Conservation (phyloP, 176 grass and related monocot species). For the Lolium perenne region DNA sequence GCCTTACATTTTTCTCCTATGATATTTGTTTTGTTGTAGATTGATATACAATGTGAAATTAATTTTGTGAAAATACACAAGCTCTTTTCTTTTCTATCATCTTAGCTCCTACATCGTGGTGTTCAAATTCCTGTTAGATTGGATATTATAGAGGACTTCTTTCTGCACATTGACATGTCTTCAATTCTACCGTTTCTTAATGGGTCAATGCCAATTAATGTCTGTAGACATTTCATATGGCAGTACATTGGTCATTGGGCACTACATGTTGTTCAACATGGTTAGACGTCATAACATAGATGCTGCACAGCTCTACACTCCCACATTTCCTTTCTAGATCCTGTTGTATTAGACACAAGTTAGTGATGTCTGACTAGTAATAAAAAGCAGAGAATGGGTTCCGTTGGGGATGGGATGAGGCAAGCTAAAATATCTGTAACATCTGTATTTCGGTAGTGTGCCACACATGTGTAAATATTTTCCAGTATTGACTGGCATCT, state of each 20-base stretch:
- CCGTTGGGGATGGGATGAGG: neutral
- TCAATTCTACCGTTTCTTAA: neutral
- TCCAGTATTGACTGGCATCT: conserved; percentile 26
- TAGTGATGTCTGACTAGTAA: conserved; percentile 24
- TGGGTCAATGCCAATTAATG: neutral
- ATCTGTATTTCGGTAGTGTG: conserved; percentile 7
- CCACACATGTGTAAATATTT: neutral
- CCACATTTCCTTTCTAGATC: neutral
- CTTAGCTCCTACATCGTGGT: neutral
- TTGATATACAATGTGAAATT: neutral
- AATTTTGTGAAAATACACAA: neutral
- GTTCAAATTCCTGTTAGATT: conserved; percentile 5
- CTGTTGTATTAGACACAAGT: neutral
- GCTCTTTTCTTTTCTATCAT: neutral
- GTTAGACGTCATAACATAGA: neutral
- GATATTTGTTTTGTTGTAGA: too few relatives aligned
- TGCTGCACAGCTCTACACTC: conserved; percentile 7
- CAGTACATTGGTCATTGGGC: neutral
- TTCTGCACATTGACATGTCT: neutral
- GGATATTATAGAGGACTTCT: neutral
- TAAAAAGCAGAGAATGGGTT: neutral
- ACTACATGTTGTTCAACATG: neutral
- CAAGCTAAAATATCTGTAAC: neutral
- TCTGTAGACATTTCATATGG: neutral
- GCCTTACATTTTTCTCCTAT: neutral